These are phyloP conservation scores for Debaryomyces singareniensis DNA, from an alignment of 1,139 yeast genomes.

Conservation along the genomic window DNA sequence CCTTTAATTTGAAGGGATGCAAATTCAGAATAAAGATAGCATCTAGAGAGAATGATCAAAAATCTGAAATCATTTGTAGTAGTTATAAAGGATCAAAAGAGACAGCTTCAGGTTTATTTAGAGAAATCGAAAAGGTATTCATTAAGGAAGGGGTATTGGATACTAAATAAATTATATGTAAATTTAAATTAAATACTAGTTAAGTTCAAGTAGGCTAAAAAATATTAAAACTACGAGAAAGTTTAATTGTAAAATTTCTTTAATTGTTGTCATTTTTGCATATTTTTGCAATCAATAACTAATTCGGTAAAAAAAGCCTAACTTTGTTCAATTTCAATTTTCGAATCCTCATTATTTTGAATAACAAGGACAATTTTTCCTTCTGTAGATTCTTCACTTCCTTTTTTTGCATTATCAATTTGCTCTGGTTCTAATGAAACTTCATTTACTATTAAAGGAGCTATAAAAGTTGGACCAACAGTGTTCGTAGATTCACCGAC, in stretches of 20 bases:
- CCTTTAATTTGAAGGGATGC: constrained; percentile 59
- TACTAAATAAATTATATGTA: neutral
- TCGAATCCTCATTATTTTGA: constrained; percentile 7
- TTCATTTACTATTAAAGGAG: too few species aligned
- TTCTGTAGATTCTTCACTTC: constrained; percentile 1
- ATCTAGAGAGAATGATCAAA: constrained; percentile 32
- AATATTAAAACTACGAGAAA: too few species aligned
- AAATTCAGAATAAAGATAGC: constrained; percentile 52
- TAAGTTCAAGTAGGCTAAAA: too few species aligned
- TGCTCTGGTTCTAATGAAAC: too few species aligned
- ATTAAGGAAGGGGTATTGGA: constrained; percentile 43
- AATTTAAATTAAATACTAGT: too few species aligned
- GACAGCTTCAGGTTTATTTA: constrained; percentile 38
- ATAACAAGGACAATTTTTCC: constrained; percentile 11
- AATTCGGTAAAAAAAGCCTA: too few species aligned
- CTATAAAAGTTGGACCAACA: constrained; percentile 42
- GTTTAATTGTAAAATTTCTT: too few species aligned
- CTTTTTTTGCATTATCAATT: constrained; percentile 1
- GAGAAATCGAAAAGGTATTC: constrained; percentile 42
- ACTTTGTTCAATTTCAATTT: neutral
- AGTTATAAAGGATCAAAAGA: constrained; percentile 40
- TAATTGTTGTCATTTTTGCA: too few species aligned
- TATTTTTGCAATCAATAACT: too few species aligned
- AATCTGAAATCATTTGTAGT: constrained; percentile 41
- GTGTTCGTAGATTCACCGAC: constrained; percentile 47